These are phyloP conservation scores for Lodderomyces oxycetoniae DNA, from an alignment of 1,139 yeast species.

Conservation along the genomic window DNA sequence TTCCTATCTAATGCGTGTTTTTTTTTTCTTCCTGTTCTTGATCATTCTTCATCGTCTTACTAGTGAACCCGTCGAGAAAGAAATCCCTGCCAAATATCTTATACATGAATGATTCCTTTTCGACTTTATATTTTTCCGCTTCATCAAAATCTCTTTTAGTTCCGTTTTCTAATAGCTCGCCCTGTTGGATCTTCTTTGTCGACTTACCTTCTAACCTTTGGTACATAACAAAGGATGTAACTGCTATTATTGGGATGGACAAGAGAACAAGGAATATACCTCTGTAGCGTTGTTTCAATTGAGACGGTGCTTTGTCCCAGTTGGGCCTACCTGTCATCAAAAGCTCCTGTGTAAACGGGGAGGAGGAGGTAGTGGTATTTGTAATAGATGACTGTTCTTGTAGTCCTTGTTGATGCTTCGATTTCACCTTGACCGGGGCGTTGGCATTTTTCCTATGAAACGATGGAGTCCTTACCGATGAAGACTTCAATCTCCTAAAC, in stretches of 20 bases:
- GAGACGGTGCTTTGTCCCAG: slow-evolving; percentile 45
- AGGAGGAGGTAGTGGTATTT: too few relatives aligned
- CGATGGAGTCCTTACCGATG: slow-evolving; percentile 24
- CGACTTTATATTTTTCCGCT: slow-evolving; percentile 39
- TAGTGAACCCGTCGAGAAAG: slow-evolving; percentile 45
- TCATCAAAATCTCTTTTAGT: slow-evolving; percentile 35
- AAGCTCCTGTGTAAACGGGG: slow-evolving; percentile 33
- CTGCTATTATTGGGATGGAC: slow-evolving; percentile 35
- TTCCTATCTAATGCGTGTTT: slow-evolving; percentile 1
- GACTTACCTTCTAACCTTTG: slow-evolving; percentile 40
- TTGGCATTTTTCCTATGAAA: slow-evolving; percentile 33
- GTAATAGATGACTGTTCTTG: too few relatives aligned
- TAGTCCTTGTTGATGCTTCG: too few relatives aligned
- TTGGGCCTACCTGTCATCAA: slow-evolving; percentile 40
- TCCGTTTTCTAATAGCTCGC: slow-evolving; percentile 35
- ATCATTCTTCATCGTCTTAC: slow-evolving; percentile 32
- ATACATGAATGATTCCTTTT: slow-evolving; percentile 35
- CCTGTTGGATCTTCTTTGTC: slow-evolving; percentile 39
- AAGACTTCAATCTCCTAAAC: slow-evolving; percentile 3
- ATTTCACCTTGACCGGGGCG: too few relatives aligned
- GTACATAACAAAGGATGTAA: slow-evolving; percentile 35
- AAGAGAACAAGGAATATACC: slow-evolving; percentile 39
- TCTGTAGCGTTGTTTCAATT: slow-evolving; percentile 33
- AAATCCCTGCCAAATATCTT: slow-evolving; percentile 41
- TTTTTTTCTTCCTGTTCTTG: slow-evolving; percentile 6